Evolutionary conservation across 1,284 basidiomycete species (phyloP).

Genomic region (Neolentinus lepideus): DNA sequence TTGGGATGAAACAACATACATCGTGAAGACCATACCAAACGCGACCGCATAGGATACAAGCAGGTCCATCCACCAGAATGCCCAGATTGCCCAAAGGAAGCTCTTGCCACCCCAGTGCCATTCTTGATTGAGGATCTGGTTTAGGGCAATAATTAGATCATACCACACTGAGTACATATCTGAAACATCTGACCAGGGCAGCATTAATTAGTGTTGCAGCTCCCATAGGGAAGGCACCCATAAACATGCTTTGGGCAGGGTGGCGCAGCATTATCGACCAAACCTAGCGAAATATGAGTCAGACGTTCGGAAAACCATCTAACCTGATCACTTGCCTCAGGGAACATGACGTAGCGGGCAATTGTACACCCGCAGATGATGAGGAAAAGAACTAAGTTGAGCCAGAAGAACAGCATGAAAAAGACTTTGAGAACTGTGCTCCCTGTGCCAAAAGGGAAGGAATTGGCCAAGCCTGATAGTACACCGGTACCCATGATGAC

Average conservation of each 20-base stretch:
- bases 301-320: neutral
- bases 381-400: conserved; percentile 42
- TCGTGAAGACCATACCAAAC: conserved; percentile 49
- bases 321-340: conserved; percentile 16
- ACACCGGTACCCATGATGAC: conserved; percentile 32
- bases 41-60: conserved; percentile 38
- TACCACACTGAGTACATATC: neutral
- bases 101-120: conserved; percentile 32
- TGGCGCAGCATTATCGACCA: conserved; percentile 36
- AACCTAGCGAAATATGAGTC: conserved; percentile 9
- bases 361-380: conserved; percentile 28
- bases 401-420: conserved; percentile 33
- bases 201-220: conserved; percentile 33
- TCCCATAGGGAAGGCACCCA: conserved; percentile 48
- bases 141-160: neutral
- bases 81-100: conserved; percentile 48
- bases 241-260: conserved; percentile 41
- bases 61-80: conserved; percentile 57
- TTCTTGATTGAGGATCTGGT: conserved; percentile 23
- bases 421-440: conserved; percentile 17
- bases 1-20: conserved; percentile 27
- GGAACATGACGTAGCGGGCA: conserved; percentile 38
- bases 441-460: conserved; percentile 27
- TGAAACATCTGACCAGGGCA: neutral
- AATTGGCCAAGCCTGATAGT: conserved; percentile 24